Evolutionary conservation across 2,329 filamentous ascomycete species (phyloP).

Genomic region (Botrytis galanthina): DNA sequence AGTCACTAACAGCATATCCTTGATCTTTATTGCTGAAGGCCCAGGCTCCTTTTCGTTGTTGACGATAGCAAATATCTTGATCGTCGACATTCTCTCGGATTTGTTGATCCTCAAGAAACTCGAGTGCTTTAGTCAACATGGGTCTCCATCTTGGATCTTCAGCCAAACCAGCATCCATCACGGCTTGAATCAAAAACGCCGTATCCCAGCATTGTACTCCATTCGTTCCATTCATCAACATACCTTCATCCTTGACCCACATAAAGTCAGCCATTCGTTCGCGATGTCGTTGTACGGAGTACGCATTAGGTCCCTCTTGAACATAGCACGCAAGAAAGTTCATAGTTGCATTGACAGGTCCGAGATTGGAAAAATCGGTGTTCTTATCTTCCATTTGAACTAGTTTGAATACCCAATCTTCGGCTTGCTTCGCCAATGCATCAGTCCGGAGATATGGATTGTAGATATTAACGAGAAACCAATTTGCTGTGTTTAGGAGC

Average conservation of each 20-base stretch:
- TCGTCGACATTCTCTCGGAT: slow-evolving; percentile 71
- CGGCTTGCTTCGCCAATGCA: slow-evolving; percentile 65
- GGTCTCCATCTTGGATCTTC: slow-evolving; percentile 72
- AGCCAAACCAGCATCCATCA: slow-evolving; percentile 76
- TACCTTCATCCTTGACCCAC: slow-evolving; percentile 89
- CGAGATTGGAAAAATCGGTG: slow-evolving; percentile 81
- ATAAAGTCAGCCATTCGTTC: slow-evolving; percentile 82
- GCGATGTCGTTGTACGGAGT: slow-evolving; percentile 70
- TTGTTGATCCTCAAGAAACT: slow-evolving; percentile 88
- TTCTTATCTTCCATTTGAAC: slow-evolving; percentile 92
- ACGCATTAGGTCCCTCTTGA: slow-evolving; percentile 73
- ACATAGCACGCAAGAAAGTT: slow-evolving; percentile 87
- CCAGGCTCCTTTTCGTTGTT: slow-evolving; percentile 91
- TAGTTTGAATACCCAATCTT: slow-evolving; percentile 77
- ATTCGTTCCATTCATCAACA: slow-evolving; percentile 95
- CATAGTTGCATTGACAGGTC: slow-evolving; percentile 86
- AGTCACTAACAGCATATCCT: slow-evolving; percentile 94
- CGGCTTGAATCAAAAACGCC: slow-evolving; percentile 80
- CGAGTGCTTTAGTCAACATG: slow-evolving; percentile 78
- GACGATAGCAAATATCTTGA: slow-evolving; percentile 79
- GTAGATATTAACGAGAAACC: slow-evolving; percentile 76
- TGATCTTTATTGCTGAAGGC: slow-evolving; percentile 90
- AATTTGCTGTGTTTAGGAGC: slow-evolving; percentile 76
- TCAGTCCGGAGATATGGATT: slow-evolving; percentile 71
- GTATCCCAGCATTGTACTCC: slow-evolving; percentile 99